Percentiles rank a stretch among this genome's conserved stretches.
phyloP scores from a whole-genome alignment of 345 rosid species.

The Eucalyptus marginata region DNA sequence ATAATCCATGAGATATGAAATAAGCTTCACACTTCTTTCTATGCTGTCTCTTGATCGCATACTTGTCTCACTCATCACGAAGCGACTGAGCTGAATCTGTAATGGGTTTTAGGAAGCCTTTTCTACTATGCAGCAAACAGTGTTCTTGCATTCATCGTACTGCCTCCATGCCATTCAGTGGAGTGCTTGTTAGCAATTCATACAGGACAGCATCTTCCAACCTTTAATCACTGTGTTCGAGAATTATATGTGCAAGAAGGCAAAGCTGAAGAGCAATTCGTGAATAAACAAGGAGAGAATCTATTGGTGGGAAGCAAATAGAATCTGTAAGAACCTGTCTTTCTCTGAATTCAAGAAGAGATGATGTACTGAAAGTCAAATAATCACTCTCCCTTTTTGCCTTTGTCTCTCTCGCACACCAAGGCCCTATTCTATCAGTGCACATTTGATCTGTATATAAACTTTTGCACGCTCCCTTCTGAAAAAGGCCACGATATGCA shows the following conservation, averaged over 20 bases:
- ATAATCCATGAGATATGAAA: background rate
- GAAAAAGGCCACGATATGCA: background rate
- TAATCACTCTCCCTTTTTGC: background rate
- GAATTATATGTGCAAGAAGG: background rate
- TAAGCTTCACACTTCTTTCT: background rate
- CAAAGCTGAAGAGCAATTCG: background rate
- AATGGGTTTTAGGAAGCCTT: background rate
- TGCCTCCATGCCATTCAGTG: background rate
- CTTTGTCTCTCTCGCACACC: background rate
- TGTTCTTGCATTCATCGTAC: background rate
- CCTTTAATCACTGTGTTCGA: background rate
- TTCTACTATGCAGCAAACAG: background rate
- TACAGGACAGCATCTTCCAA: background rate
- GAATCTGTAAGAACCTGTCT: background rate
- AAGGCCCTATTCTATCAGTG: background rate
- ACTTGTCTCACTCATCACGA: background rate
- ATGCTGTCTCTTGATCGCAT: background rate
- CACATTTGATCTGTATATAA: background rate
- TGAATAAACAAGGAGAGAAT: background rate
- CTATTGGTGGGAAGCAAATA: background rate
- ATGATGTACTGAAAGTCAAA: background rate
- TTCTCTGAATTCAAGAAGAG: background rate
- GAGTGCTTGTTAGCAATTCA: background rate
- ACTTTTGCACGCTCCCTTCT: background rate
- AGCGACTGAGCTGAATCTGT: background rate